Percentiles rank a stretch among this genome's conserved stretches.
Conservation (phyloP, 345 rosid genomes). For the Schrenkiella parvula region DNA sequence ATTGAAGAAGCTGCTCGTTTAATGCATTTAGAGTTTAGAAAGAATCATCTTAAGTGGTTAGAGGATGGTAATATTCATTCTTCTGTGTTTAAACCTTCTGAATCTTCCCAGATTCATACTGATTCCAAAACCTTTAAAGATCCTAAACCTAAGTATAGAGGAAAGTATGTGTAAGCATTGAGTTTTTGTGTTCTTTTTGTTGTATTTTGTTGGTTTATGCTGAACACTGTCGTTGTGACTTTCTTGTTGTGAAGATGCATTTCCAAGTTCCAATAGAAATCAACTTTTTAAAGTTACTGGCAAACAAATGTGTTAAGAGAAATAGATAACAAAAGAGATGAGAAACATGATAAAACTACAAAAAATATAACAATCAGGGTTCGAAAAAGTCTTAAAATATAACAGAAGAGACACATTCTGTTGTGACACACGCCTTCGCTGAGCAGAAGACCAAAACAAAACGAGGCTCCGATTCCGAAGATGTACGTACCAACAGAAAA, state of each 20-base stretch:
- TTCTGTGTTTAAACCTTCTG: constrained; percentile 64
- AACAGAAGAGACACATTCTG: constrained; percentile 17
- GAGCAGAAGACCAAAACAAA: constrained; percentile 25
- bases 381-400: neutral
- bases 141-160: constrained; percentile 74
- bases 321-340: neutral
- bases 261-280: neutral
- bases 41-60: constrained; percentile 87
- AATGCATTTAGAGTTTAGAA: constrained; percentile 75
- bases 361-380: constrained; percentile 10
- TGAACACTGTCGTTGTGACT: neutral
- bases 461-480: constrained; percentile 20
- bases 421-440: constrained; percentile 24
- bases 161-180: constrained; percentile 61
- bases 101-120: constrained; percentile 35
- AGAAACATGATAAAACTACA: neutral
- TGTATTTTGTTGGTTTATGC: constrained; percentile 4
- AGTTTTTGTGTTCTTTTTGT: neutral
- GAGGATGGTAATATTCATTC: constrained; percentile 90
- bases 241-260: constrained; percentile 6
- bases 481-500: neutral
- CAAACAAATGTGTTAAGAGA: neutral
- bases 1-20: constrained; percentile 56
- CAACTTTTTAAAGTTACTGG: neutral
- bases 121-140: constrained; percentile 54